phyloP scores from a whole-genome alignment of 768 basidiomycete species.

The Suillus occidentalis region DNA sequence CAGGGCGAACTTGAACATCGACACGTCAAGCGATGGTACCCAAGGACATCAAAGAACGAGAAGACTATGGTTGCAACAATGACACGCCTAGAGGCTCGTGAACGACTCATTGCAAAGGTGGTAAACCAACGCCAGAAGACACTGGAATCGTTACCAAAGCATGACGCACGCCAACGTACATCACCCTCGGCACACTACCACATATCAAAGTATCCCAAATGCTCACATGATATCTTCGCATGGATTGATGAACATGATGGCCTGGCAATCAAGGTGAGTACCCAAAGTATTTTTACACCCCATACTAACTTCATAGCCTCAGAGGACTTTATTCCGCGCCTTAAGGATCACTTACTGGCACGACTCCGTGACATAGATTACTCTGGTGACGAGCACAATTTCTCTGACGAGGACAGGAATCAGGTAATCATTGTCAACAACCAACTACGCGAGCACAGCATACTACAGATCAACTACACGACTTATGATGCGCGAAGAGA shows the following conservation, averaged over 20 bases:
- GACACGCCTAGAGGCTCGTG: constrained; percentile 17
- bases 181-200: neutral
- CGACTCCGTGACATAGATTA: constrained; percentile 3
- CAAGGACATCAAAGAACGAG: constrained; percentile 33
- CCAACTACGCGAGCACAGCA: constrained; percentile 32
- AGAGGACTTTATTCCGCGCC: constrained; percentile 31
- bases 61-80: constrained; percentile 27
- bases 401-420: constrained; percentile 22
- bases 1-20: constrained; percentile 42
- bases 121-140: constrained; percentile 13
- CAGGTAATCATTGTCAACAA: constrained; percentile 26
- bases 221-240: neutral
- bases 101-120: constrained; percentile 20
- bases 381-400: constrained; percentile 18
- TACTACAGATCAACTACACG: constrained; percentile 6
- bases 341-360: constrained; percentile 14
- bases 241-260: neutral
- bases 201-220: neutral
- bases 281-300: neutral
- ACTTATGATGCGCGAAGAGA: constrained; percentile 2
- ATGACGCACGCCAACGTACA: neutral
- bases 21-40: constrained; percentile 37
- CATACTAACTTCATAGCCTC: neutral
- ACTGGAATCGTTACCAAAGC: neutral
- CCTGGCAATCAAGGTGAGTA: constrained; percentile 15